These are phyloP conservation scores for Phanerodontia chrysosporium DNA, from an alignment of 768 basidiomycete genomes.

Conservation along the genomic window DNA sequence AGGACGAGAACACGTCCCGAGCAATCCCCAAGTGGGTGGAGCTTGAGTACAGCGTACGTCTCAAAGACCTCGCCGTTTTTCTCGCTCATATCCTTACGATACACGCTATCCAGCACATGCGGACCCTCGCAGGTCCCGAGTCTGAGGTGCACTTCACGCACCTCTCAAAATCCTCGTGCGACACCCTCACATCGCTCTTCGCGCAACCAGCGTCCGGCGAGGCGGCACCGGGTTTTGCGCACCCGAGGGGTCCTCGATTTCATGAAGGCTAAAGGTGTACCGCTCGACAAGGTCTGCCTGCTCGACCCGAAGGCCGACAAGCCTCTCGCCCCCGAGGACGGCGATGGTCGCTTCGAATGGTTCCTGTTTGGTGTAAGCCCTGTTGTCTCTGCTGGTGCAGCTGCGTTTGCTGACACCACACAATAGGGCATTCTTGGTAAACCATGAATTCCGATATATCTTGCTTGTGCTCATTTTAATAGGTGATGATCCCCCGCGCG, in stretches of 20 bases:
- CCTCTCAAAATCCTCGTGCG: slow-evolving; percentile 68
- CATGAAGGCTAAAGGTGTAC: slow-evolving; percentile 40
- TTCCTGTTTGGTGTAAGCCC: slow-evolving; percentile 84
- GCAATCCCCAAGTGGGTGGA: slow-evolving; percentile 87
- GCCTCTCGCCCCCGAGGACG: slow-evolving; percentile 72
- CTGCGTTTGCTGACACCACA: not conserved
- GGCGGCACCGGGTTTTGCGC: slow-evolving; percentile 39
- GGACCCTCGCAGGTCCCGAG: slow-evolving; percentile 60
- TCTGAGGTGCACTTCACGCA: slow-evolving; percentile 80
- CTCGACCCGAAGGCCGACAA: slow-evolving; percentile 87
- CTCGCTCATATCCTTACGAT: too few relatives aligned
- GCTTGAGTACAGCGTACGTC: slow-evolving; percentile 78
- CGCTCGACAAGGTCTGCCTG: slow-evolving; percentile 71
- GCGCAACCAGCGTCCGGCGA: slow-evolving; percentile 13
- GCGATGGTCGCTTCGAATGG: slow-evolving; percentile 70
- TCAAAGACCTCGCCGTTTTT: not conserved
- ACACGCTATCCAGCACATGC: slow-evolving; percentile 81
- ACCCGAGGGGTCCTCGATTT: slow-evolving; percentile 56
- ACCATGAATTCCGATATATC: not conserved
- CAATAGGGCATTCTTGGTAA: slow-evolving; percentile 58
- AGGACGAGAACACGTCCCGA: slow-evolving; percentile 72
- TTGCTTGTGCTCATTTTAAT: not conserved
- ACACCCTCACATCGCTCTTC: slow-evolving; percentile 42
- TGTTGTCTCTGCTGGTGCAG: not conserved
- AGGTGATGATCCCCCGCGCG: slow-evolving; percentile 96